phyloP scores from a whole-genome alignment of 768 basidiomycete species.

The Tulasnella sp. region DNA sequence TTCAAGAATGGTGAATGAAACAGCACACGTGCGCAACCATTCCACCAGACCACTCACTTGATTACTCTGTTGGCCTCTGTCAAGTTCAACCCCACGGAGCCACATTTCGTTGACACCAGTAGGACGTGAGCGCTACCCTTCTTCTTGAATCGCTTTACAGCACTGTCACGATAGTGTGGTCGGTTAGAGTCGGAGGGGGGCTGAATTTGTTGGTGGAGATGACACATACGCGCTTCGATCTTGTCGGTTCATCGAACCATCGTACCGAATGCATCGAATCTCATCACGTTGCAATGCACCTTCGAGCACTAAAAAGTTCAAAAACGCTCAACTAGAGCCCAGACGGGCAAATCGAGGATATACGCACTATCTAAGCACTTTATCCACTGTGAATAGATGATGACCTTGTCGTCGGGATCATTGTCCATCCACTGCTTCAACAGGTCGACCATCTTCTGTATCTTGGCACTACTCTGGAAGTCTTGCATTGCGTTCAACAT shows the following conservation, averaged over 20 bases:
- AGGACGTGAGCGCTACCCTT: conserved; percentile 44
- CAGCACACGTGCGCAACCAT: background rate
- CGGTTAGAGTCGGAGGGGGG: too few species aligned
- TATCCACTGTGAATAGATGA: conserved; percentile 67
- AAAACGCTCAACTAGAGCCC: background rate
- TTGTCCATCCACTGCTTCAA: conserved; percentile 28
- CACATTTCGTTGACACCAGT: conserved; percentile 40
- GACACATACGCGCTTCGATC: conserved; percentile 34
- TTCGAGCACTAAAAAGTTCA: conserved; percentile 32
- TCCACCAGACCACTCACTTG: background rate
- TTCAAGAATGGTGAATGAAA: background rate
- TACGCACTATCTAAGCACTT: conserved; percentile 52
- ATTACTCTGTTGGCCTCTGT: conserved; percentile 16
- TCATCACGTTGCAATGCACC: conserved; percentile 49
- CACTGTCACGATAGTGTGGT: conserved; percentile 18
- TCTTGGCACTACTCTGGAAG: conserved; percentile 58
- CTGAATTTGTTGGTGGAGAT: background rate
- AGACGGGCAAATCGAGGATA: background rate
- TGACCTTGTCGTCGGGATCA: conserved; percentile 52
- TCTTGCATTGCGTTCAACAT: background rate
- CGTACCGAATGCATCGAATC: conserved; percentile 49
- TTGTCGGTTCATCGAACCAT: conserved; percentile 53
- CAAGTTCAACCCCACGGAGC: conserved; percentile 44
- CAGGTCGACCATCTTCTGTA: conserved; percentile 33
- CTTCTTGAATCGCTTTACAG: conserved; percentile 44